Base-by-base conservation (phyloP, 441 rosid genomes). In the Capsella rubella region DNA sequence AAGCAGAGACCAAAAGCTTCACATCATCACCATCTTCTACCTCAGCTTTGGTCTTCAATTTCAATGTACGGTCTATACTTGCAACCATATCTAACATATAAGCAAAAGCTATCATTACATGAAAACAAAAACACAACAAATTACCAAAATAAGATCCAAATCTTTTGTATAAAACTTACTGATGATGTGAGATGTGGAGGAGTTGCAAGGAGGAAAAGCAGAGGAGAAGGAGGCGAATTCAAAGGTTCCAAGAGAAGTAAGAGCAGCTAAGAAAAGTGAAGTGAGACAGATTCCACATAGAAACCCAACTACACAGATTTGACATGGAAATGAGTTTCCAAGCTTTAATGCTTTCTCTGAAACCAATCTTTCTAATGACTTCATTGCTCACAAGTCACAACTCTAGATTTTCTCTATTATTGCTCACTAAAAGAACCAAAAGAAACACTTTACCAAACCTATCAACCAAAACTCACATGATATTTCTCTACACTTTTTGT, bases 241-340 rank as follows among this genome's bases (percentile, higher is more conserved):
- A 72, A 84, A 85, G 60, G 81, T 77, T 14, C 93, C 95, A 67
- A 90, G 77, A n/a, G 97, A 89, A 79, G 99, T 87, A 31, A 90
- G 84, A 78, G 87, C 85, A 82, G 97, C 94, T 54, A 95, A 75
- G 75, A 95, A 89, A 73, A 95, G 75, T 62, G 97, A 84, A 66
- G 98, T 83, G 61, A 95, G 84, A 66, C 98, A 95, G 39, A 92
- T 82, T 52, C 99, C 99, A 78, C 89, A 85, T 4, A 95, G 92
- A 69, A 90, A 85, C 64, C 97, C 97, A 84, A 90, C 80, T 27
- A 92, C 96, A 74, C 98, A 92, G 37, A 95, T 84, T 79, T 92
- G 99, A 71, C 98, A 92, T 45, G 94, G 82, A 84, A 92, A 90
- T 71, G 99, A 95, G 77, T 73, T 87, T 0, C 98, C 93, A 85